phyloP scores from a whole-genome alignment of 495 filamentous ascomycete species.

The Aspergillus egyptiacus region DNA sequence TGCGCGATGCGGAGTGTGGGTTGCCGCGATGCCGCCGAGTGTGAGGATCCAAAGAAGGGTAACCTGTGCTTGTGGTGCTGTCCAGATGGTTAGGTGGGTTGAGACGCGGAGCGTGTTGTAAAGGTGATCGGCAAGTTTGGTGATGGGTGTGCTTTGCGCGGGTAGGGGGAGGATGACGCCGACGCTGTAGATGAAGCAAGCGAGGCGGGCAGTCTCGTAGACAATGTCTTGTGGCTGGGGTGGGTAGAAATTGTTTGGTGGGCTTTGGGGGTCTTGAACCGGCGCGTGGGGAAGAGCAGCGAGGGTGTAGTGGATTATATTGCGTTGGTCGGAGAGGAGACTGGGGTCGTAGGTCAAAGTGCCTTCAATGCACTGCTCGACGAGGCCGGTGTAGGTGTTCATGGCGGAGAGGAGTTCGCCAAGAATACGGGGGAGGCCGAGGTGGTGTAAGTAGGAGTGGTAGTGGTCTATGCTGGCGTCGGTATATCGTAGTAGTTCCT shows the following conservation, averaged over 20 bases:
- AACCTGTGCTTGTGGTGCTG: constrained; percentile 16
- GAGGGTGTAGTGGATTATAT: constrained; percentile 30
- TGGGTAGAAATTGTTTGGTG: constrained; percentile 13
- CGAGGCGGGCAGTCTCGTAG: constrained; percentile 37
- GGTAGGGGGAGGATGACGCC: constrained; percentile 40
- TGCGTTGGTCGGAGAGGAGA: constrained; percentile 35
- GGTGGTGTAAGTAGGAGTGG: constrained; percentile 22
- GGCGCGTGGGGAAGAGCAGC: constrained; percentile 26
- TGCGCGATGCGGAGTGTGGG: constrained; percentile 17
- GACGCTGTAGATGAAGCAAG: constrained; percentile 29
- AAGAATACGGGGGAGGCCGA: constrained; percentile 31
- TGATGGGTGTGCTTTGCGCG: constrained; percentile 30
- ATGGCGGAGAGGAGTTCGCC: constrained; percentile 29
- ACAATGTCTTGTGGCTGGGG: constrained; percentile 20
- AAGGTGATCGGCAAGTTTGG: constrained; percentile 22
- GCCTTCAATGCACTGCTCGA: constrained; percentile 17
- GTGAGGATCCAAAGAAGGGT: constrained; percentile 32
- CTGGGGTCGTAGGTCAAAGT: constrained; percentile 14
- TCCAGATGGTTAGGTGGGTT: constrained; percentile 19
- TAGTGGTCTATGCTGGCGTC: constrained; percentile 21
- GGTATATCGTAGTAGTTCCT: constrained; percentile 27
- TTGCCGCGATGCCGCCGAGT: constrained; percentile 35
- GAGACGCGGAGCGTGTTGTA: constrained; percentile 16
- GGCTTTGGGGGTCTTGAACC: constrained; percentile 14
- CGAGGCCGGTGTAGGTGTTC: constrained; percentile 24